Evolutionary conservation across 805 yeast genomes (phyloP).

Genomic region (Komagataella phaffii): DNA sequence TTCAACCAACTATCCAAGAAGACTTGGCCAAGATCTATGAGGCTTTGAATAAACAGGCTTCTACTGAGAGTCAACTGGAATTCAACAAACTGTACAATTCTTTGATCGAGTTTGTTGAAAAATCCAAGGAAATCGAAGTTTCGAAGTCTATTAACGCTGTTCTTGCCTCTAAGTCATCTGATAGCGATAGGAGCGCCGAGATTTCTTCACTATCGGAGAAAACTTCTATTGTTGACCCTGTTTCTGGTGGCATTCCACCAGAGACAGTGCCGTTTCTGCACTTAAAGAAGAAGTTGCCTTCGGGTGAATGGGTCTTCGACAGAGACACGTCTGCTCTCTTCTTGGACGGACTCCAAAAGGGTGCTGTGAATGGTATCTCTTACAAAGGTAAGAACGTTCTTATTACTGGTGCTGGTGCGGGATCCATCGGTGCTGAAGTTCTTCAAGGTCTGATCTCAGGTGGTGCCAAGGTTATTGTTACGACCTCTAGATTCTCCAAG

Average conservation of each 20-base stretch:
- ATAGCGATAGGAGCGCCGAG: constrained; percentile 47
- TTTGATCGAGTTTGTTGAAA: constrained; percentile 53
- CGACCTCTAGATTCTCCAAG: constrained; percentile 92
- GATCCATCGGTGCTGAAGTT: constrained; percentile 96
- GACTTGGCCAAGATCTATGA: constrained; percentile 75
- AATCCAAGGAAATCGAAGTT: constrained; percentile 59
- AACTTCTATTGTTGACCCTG: constrained; percentile 58
- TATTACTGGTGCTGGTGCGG: constrained; percentile 97
- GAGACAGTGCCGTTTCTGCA: constrained; percentile 93
- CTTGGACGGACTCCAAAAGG: constrained; percentile 83
- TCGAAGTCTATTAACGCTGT: constrained; percentile 44
- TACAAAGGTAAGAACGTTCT: constrained; percentile 81
- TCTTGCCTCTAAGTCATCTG: constrained; percentile 31
- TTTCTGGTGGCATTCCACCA: constrained; percentile 58
- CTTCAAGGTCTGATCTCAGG: constrained; percentile 91
- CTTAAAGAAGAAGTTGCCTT: constrained; percentile 61
- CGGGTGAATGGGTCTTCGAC: constrained; percentile 79
- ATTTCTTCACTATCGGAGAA: constrained; percentile 73
- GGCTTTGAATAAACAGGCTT: constrained; percentile 66
- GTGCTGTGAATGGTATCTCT: constrained; percentile 89
- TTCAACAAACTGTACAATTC: constrained; percentile 61
- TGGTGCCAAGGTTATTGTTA: constrained; percentile 95
- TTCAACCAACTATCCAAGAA: constrained; percentile 70
- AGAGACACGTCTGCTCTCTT: constrained; percentile 61
- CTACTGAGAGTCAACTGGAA: constrained; percentile 54